Conservation (phyloP, 2,329 filamentous ascomycete species). For the Epicoccum nigrum region DNA sequence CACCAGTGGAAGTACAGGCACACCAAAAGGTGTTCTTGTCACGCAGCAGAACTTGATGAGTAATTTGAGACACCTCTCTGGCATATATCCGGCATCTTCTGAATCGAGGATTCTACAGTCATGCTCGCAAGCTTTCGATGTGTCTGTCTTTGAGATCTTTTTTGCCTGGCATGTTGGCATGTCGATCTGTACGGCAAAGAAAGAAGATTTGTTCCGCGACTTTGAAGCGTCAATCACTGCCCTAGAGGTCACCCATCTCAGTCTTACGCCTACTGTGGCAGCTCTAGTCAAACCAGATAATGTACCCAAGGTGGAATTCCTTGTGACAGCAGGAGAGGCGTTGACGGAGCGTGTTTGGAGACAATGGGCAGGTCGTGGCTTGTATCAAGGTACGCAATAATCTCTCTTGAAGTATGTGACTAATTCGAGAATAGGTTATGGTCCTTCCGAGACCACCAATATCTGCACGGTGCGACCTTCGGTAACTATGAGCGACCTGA, state of each 20-base stretch:
- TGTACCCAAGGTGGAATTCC: conserved; percentile 73
- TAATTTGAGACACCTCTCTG: conserved; percentile 71
- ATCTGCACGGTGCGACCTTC: conserved; percentile 76
- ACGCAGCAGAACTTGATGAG: conserved; percentile 77
- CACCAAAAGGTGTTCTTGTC: conserved; percentile 78
- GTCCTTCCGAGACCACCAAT: conserved; percentile 85
- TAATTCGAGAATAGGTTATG: conserved; percentile 61
- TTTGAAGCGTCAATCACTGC: conserved; percentile 70
- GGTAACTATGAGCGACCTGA: conserved; percentile 63
- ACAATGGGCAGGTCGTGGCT: conserved; percentile 68
- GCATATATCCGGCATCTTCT: conserved; percentile 66
- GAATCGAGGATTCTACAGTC: conserved; percentile 74
- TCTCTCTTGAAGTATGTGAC: neutral
- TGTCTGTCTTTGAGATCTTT: conserved; percentile 90
- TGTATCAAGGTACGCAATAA: conserved; percentile 68
- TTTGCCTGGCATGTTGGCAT: conserved; percentile 81
- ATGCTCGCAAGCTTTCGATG: conserved; percentile 83
- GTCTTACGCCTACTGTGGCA: conserved; percentile 84
- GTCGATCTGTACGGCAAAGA: conserved; percentile 75
- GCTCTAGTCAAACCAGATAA: conserved; percentile 71
- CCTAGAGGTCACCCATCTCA: conserved; percentile 76
- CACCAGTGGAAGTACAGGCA: conserved; percentile 82
- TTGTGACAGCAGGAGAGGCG: conserved; percentile 82
- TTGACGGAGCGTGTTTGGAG: conserved; percentile 74
- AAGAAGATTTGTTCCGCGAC: conserved; percentile 75